Evolutionary conservation across 192 early-diverging fungal genomes (phyloP), one percentile per base, ranked within the genome.

Genomic region (Spinellus fusiger): DNA sequence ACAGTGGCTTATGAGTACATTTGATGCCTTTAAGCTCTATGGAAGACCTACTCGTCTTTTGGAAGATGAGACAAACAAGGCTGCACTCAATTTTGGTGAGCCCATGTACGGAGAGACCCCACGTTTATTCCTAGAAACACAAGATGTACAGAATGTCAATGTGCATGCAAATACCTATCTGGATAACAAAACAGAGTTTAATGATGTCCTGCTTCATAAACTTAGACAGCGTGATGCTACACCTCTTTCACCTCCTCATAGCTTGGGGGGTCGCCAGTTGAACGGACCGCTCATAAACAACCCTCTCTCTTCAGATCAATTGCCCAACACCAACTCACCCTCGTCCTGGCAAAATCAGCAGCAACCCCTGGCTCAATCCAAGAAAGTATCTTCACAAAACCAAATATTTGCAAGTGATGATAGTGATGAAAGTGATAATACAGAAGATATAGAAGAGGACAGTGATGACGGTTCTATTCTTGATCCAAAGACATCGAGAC

Each of bases 21-120:
- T 61, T 58, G 69, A 76, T 47, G 56, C 54, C 28, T 80, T 80
- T 46, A 68, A 73, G 48, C 58, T 80, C 1, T 77, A 80, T 70
- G 78, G 76, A 15, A 48, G 73, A 52, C 76, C 76, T 25, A 48
- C 54, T 5, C 54, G 56, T 20, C 44, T 73, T 5, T 59, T 63
- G 25, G 56, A 69, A 38, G 66, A 74, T 33, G 12, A 29, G 7
- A 20, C 10, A 1, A 44, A 64, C 31, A 22, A 16, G 10, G n/a
- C 29, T 9, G 34, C 50, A 18, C 51, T 71, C 20, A 60, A 71
- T 49, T 61, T 60, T 48, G 63, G 48, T 12, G 61, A 63, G 32
- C 54, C 40, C 20, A n/a, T 57, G 23, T 23, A 49, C 20, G 23
- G 46, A 0, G 31, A 16, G 15, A 54, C 40, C 6, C 44, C 32